phyloP scores from a whole-genome alignment of 1,284 basidiomycete genomes.

The Erythrobasidium hasegawianum region DNA sequence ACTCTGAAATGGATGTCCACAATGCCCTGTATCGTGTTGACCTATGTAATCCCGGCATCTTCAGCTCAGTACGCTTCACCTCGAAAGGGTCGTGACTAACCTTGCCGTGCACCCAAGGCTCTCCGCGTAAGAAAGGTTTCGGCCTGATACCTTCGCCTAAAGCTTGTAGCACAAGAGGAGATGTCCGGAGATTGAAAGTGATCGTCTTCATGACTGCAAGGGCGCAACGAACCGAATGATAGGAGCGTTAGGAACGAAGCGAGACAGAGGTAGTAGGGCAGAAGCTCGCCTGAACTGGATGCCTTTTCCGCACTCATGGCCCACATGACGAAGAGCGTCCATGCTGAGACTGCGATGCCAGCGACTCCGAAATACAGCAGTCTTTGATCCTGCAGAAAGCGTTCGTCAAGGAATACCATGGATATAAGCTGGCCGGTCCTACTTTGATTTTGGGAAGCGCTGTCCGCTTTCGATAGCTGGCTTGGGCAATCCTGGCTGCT shows the following conservation, averaged over 20 bases:
- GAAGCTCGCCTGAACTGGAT: constrained; percentile 56
- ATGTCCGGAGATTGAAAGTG: constrained; percentile 58
- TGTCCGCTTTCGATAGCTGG: constrained; percentile 12
- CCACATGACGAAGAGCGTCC: constrained; percentile 64
- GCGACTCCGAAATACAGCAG: constrained; percentile 47
- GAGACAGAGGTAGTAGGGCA: not conserved
- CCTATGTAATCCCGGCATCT: constrained; percentile 50
- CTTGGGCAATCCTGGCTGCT: constrained; percentile 20
- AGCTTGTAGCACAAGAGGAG: constrained; percentile 53
- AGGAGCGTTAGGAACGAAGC: no score
- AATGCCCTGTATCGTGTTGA: constrained; percentile 67
- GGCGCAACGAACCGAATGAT: not conserved
- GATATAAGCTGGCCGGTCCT: not conserved
- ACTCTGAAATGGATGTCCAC: constrained; percentile 70
- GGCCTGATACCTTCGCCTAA: constrained; percentile 66
- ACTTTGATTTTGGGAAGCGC: constrained; percentile 35
- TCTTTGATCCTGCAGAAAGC: constrained; percentile 38
- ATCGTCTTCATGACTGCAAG: constrained; percentile 59
- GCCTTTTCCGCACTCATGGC: constrained; percentile 71
- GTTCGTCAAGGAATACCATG: no score
- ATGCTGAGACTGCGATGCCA: constrained; percentile 58
- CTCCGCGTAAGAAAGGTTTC: constrained; percentile 64
- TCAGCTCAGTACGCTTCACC: not conserved
- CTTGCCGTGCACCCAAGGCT: constrained; percentile 64
- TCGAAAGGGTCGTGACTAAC: constrained; percentile 51